phyloP scores from a whole-genome alignment of 352 stramenopile species.

The Globisporangium takayamanum region DNA sequence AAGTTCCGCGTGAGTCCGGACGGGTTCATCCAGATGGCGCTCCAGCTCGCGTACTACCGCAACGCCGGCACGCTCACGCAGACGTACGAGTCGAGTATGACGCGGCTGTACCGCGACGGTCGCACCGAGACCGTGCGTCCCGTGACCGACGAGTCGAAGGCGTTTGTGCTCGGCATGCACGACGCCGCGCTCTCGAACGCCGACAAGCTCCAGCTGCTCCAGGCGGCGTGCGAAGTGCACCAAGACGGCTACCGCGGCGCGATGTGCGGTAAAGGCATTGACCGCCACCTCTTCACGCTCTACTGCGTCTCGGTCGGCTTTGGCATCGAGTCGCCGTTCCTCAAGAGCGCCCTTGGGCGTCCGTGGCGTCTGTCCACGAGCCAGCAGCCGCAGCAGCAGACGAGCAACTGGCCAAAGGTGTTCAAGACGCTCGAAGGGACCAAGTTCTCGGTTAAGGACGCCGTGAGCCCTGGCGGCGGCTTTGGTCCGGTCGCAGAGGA shows the following conservation, averaged over 20 bases:
- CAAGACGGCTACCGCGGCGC: constrained; percentile 88
- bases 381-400: constrained; percentile 90
- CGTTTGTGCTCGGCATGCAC: constrained; percentile 87
- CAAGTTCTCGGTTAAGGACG: constrained; percentile 48
- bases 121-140: constrained; percentile 92
- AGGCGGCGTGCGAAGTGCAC: constrained; percentile 85
- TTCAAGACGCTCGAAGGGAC: constrained; percentile 54
- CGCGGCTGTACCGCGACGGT: constrained; percentile 93
- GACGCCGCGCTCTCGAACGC: constrained; percentile 48
- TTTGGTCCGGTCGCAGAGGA: constrained; percentile 89
- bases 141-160: constrained; percentile 86
- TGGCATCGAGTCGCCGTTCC: constrained; percentile 79
- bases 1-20: constrained; percentile 92
- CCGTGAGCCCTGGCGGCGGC: constrained; percentile 73
- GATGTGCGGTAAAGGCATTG: constrained; percentile 89
- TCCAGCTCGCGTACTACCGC: constrained; percentile 95
- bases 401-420: constrained; percentile 68
- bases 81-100: constrained; percentile 97
- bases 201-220: constrained; percentile 85
- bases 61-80: constrained; percentile 89
- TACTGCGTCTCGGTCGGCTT: constrained; percentile 88
- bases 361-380: constrained; percentile 87
- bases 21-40: constrained; percentile 94
- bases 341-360: constrained; percentile 78
- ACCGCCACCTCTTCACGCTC: constrained; percentile 95